Percentiles rank a stretch among this genome's conserved stretches.
phyloP scores from a whole-genome alignment of 2,329 filamentous ascomycete genomes.

The Exophiala calicioides region DNA sequence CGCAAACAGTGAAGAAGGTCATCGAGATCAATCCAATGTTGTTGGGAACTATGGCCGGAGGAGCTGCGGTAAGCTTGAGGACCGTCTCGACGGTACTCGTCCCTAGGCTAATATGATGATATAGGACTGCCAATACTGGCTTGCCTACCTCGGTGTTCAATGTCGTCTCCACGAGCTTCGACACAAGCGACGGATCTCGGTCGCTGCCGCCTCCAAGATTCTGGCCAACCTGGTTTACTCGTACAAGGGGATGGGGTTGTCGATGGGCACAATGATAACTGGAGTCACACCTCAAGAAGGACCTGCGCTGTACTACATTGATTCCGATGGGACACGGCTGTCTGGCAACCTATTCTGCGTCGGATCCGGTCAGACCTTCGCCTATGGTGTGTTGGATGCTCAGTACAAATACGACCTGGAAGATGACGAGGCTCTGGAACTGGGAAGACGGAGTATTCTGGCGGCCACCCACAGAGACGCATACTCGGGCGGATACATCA shows the following conservation, averaged over 20 bases:
- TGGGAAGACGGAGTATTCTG: constrained; percentile 88
- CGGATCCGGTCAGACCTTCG: constrained; percentile 96
- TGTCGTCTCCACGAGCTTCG: constrained; percentile 98
- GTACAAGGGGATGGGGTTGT: constrained; percentile 98
- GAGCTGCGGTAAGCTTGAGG: constrained; percentile 70
- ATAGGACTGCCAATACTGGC: constrained; percentile 99
- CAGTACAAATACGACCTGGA: constrained; percentile 89
- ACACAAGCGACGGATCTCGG: constrained; percentile 97
- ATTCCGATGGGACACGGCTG: constrained; percentile 91
- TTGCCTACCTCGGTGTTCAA: constrained; percentile 97
- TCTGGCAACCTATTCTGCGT: constrained; percentile 97
- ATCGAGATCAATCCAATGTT: constrained; percentile 96
- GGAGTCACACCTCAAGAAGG: constrained; percentile 95
- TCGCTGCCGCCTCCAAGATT: constrained; percentile 96
- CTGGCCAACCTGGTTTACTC: constrained; percentile 96
- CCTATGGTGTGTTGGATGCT: constrained; percentile 95
- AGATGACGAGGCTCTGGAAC: constrained; percentile 83
- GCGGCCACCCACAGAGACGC: constrained; percentile 96
- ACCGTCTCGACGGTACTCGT: not conserved
- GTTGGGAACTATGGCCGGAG: constrained; percentile 96
- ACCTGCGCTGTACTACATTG: constrained; percentile 97
- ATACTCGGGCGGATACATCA: constrained; percentile 98
- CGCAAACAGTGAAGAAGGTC: constrained; percentile 99
- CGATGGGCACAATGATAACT: constrained; percentile 99
- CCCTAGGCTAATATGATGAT: constrained; percentile 23